A percentile compares a stretch with the other conserved stretches of the same genome.
phyloP scores from a whole-genome alignment of 495 filamentous ascomycete genomes.

The Pyrenula aspistea region DNA sequence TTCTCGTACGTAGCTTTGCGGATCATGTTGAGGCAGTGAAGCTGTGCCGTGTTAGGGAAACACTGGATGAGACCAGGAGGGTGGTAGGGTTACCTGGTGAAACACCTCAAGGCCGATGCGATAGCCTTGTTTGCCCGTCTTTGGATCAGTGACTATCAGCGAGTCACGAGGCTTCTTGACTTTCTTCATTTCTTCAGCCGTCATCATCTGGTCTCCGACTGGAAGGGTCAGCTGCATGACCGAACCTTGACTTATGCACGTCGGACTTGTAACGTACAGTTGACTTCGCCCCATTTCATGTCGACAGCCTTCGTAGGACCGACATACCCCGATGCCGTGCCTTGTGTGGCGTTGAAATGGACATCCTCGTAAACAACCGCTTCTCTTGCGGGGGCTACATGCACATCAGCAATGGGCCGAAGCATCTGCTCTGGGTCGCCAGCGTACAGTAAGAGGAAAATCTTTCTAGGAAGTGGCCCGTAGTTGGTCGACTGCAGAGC shows the following conservation, averaged over 20 bases:
- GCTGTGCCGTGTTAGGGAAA: too few species aligned
- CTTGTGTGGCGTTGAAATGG: slow-evolving; percentile 27
- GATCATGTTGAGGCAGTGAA: slow-evolving; percentile 40
- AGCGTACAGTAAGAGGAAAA: background rate
- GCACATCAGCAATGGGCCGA: too few species aligned
- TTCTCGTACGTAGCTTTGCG: slow-evolving; percentile 36
- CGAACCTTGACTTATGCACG: background rate
- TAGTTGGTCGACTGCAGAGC: slow-evolving; percentile 19
- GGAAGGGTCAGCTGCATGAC: background rate
- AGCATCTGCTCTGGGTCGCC: background rate
- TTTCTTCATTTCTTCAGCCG: slow-evolving; percentile 29
- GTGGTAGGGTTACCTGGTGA: too few species aligned
- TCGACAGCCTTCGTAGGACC: slow-evolving; percentile 32
- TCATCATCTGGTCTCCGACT: slow-evolving; percentile 40
- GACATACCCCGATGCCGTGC: slow-evolving; percentile 26
- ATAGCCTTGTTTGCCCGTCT: slow-evolving; percentile 35
- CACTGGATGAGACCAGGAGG: too few species aligned
- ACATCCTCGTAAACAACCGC: slow-evolving; percentile 31
- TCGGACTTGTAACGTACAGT: background rate
- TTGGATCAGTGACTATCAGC: slow-evolving; percentile 33
- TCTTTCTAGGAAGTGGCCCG: background rate
- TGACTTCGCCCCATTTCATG: slow-evolving; percentile 27
- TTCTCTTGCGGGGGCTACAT: slow-evolving; percentile 29
- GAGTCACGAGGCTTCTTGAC: slow-evolving; percentile 32
- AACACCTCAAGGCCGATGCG: slow-evolving; percentile 42